Conservation (phyloP, 2,329 filamentous ascomycete genomes). For the Pseudogymnoascus sp. region DNA sequence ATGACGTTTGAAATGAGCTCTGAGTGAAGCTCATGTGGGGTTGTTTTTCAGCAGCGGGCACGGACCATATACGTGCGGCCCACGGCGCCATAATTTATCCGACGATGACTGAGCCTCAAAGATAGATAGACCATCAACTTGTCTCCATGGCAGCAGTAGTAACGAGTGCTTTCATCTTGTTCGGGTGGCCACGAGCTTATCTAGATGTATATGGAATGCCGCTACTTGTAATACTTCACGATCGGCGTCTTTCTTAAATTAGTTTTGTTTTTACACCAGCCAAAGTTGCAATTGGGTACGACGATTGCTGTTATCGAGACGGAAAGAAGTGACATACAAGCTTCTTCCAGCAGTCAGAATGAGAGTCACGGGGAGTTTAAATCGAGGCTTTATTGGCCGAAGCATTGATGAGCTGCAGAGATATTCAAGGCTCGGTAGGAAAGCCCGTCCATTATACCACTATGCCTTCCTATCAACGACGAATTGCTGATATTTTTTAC, state of each 20-base stretch:
- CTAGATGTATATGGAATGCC: not conserved
- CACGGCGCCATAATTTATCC: not conserved
- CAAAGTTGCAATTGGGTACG: not conserved
- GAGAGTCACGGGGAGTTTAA: constrained; percentile 39
- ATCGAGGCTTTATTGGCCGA: constrained; percentile 48
- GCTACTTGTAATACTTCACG: not conserved
- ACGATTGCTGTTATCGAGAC: not conserved
- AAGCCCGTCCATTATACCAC: not conserved
- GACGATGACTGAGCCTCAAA: not conserved
- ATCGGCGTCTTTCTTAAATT: not conserved
- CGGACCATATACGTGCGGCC: not conserved
- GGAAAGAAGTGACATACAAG: not conserved
- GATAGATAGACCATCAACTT: not conserved
- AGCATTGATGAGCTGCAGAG: constrained; percentile 54
- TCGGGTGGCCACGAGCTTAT: not conserved
- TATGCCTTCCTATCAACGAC: not conserved
- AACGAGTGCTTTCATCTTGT: not conserved
- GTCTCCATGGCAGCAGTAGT: not conserved
- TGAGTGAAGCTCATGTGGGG: not conserved
- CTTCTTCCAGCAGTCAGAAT: constrained; percentile 31
- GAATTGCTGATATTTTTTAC: constrained; percentile 12
- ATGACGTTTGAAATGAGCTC: not conserved
- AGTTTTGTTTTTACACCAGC: not conserved
- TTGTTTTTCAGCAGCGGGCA: not conserved
- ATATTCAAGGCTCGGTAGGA: constrained; percentile 46